Evolutionary conservation across 2,329 filamentous ascomycete genomes (phyloP), one percentile per base, ranked within the genome.

Genomic region (Trichoderma guizhouense): DNA sequence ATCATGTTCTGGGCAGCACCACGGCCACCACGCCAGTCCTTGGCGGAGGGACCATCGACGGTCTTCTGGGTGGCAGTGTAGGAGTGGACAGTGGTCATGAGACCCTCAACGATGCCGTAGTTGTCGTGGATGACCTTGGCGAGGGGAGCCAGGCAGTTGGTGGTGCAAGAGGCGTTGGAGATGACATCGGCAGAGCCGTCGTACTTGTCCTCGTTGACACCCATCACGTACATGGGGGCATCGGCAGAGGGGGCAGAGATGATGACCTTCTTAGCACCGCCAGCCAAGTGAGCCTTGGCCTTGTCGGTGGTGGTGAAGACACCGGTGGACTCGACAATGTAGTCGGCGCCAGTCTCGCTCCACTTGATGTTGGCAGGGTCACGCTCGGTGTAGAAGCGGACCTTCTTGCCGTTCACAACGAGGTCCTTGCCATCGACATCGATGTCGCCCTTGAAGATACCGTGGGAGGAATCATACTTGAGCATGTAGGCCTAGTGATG

Each of bases 21-120:
- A 88, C 96, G 96, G 85, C 96, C 96, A 91, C 96, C 96, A 87
- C 95, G 93, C 95, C 95, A 99, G 89, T 98, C 96, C 93, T 99
- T 99, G 85, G 87, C 88, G 77, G 96, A 98, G 82, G 96, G 96
- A 83, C 94, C 96, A 82, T 99, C 96, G 81, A 98, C 96, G 81
- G 95, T 97, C 93, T 98, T 98, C 90, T 98, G 96, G 84, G 96
- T 98, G 81, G 96, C 96, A 80, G 96, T 98, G 92, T 98, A 98
- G 81, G 96, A 98, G 92, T 99, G 96, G 85, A 98, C 91, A 79
- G 96, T 99, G 87, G 96, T 98, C 96, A 99, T 99, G 81, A 98
- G 92, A 90, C 95, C 96, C 91, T 99, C 96, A 82, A 98, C 86
- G 84, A 99, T 96, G 85, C 89, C 92, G 89, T 92, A 99, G 86